Conservation (phyloP, 495 filamentous ascomycete species). For the Neurospora africana region DNA sequence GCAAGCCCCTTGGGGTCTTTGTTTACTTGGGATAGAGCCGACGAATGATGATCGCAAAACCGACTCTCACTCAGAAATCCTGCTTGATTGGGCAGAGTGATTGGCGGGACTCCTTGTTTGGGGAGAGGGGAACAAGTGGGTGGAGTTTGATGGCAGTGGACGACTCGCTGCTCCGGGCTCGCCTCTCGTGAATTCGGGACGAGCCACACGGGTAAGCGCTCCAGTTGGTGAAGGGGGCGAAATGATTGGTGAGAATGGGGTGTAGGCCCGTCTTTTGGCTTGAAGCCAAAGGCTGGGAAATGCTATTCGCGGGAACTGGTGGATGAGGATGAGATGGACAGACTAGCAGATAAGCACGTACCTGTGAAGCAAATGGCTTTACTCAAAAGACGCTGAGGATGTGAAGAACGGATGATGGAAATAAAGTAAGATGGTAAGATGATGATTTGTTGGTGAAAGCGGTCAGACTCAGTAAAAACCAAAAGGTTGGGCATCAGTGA, state of each 20-base stretch:
- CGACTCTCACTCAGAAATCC: slow-evolving; percentile 5
- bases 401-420: slow-evolving; percentile 4
- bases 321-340: not conserved
- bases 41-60: slow-evolving; percentile 1
- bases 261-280: slow-evolving; percentile 8
- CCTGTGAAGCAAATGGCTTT: slow-evolving; percentile 8
- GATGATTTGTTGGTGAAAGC: slow-evolving; percentile 22
- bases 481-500: slow-evolving; percentile 28
- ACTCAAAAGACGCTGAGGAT: slow-evolving; percentile 2
- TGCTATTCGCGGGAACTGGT: slow-evolving; percentile 2
- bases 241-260: slow-evolving; percentile 29
- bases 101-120: slow-evolving; percentile 16
- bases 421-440: slow-evolving; percentile 1
- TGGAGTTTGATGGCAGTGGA: slow-evolving; percentile 22
- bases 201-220: slow-evolving; percentile 25
- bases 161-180: slow-evolving; percentile 14
- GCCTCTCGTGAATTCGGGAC: not conserved
- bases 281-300: slow-evolving; percentile 2
- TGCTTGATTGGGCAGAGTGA: slow-evolving; percentile 28
- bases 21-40: slow-evolving; percentile 1
- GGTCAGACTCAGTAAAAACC: slow-evolving; percentile 17
- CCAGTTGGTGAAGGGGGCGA: slow-evolving; percentile 22
- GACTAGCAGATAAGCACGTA: not conserved
- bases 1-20: not conserved
- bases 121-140: slow-evolving; percentile 20